A percentile compares a stretch with the other conserved stretches of the same genome.
phyloP scores from a whole-genome alignment of 192 early-diverging fungal genomes.

The Coemansia sp. region DNA sequence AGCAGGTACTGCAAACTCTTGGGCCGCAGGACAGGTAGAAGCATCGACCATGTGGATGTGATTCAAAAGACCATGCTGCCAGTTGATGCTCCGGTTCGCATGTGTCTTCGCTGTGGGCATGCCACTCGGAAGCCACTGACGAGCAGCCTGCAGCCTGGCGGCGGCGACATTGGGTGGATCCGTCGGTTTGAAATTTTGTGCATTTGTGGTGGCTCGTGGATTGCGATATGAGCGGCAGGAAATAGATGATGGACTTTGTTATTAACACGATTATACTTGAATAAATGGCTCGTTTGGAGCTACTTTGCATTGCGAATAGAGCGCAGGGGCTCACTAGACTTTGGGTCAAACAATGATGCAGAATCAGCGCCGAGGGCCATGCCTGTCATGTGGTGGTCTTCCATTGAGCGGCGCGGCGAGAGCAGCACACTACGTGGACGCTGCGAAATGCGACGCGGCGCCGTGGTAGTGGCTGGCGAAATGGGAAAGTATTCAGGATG shows the following conservation, averaged over 20 bases:
- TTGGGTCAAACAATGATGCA: conserved; percentile 33
- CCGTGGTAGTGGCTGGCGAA: not conserved
- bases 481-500: conserved; percentile 44
- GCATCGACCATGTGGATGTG: conserved; percentile 32
- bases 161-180: conserved; percentile 27
- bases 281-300: not conserved
- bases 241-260: not conserved
- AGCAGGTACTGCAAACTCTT: not conserved
- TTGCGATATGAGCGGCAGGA: conserved; percentile 14
- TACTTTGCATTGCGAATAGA: conserved; percentile 8
- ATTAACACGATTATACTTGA: not conserved
- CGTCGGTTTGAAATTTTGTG: conserved; percentile 42
- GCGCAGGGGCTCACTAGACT: conserved; percentile 29
- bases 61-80: conserved; percentile 48
- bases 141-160: not conserved
- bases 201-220: conserved; percentile 51
- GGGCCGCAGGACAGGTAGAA: not conserved
- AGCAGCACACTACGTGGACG: conserved; percentile 53
- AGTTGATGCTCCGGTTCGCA: conserved; percentile 20
- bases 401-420: conserved; percentile 54
- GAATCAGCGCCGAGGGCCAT: conserved; percentile 8
- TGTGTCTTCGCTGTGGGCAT: conserved; percentile 50
- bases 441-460: conserved; percentile 39
- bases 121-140: conserved; percentile 17
- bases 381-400: conserved; percentile 38